Conservation (phyloP, 2,329 filamentous ascomycete genomes). For the Ascochyta viciae-villosae region DNA sequence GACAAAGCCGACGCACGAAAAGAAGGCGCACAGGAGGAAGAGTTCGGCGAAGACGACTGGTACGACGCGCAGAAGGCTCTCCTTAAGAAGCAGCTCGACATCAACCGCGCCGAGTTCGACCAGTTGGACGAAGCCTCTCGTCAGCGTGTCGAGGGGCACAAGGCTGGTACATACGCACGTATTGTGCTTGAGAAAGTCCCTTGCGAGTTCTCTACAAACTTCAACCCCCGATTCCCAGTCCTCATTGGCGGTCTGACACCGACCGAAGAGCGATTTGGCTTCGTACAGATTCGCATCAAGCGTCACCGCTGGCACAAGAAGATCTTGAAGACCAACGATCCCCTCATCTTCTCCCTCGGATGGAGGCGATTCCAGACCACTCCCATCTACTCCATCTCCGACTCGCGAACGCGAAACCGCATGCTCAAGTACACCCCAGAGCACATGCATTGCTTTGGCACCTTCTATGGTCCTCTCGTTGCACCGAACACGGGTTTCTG, state of each 20-base stretch:
- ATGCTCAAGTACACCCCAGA: constrained; percentile 99
- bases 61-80: constrained; percentile 95
- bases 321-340: constrained; percentile 97
- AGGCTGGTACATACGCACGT: constrained; percentile 90
- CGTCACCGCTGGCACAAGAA: constrained; percentile 98
- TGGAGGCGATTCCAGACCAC: constrained; percentile 95
- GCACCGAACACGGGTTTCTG: constrained; percentile 96
- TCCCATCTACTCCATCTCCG: constrained; percentile 93
- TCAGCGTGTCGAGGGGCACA: constrained; percentile 84
- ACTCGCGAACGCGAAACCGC: constrained; percentile 89
- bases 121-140: constrained; percentile 84
- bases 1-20: constrained; percentile 80
- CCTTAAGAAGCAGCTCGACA: constrained; percentile 93
- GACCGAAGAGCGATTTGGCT: constrained; percentile 95
- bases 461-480: constrained; percentile 92
- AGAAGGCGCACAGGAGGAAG: constrained; percentile 70
- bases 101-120: constrained; percentile 94
- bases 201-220: constrained; percentile 84
- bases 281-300: constrained; percentile 95
- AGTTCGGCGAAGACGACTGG: constrained; percentile 98
- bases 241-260: constrained; percentile 90
- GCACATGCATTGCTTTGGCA: constrained; percentile 98
- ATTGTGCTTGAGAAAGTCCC: constrained; percentile 89
- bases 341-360: constrained; percentile 93
- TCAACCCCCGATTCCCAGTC: constrained; percentile 82